These are phyloP conservation scores for Raphanus sativus DNA, from an alignment of 345 rosid genomes.

Conservation along the genomic window DNA sequence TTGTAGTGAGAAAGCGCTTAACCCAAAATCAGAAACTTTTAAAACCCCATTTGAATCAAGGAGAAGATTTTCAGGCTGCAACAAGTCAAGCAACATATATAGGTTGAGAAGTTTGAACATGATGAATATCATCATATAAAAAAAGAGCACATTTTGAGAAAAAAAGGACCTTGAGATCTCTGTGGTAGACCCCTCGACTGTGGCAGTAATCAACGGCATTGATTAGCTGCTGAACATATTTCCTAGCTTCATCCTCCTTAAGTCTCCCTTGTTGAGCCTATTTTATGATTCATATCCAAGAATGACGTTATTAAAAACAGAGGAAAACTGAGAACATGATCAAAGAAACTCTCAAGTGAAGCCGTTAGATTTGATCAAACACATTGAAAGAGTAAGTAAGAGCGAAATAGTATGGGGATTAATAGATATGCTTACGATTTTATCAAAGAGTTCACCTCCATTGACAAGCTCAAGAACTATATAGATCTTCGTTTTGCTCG, in stretches of 20 bases:
- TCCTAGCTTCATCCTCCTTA: conserved; percentile 61
- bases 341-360: background rate
- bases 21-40: conserved; percentile 91
- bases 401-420: background rate
- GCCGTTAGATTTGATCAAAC: background rate
- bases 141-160: background rate
- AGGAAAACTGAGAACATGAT: background rate
- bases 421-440: conserved; percentile 64
- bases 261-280: conserved; percentile 65
- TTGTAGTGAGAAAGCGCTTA: conserved; percentile 86
- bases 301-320: background rate
- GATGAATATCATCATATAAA: background rate
- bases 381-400: background rate
- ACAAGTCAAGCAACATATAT: background rate
- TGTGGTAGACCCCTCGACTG: conserved; percentile 61
- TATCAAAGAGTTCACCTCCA: conserved; percentile 94
- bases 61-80: conserved; percentile 96
- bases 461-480: conserved; percentile 81
- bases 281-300: conserved; percentile 9
- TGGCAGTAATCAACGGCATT: conserved; percentile 69
- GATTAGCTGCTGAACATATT: conserved; percentile 58
- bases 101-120: background rate
- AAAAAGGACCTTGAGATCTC: conserved; percentile 47
- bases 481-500: conserved; percentile 87
- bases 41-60: conserved; percentile 68